Conservation (phyloP, 495 filamentous ascomycete species). For the Chlorociboria aeruginascens region DNA sequence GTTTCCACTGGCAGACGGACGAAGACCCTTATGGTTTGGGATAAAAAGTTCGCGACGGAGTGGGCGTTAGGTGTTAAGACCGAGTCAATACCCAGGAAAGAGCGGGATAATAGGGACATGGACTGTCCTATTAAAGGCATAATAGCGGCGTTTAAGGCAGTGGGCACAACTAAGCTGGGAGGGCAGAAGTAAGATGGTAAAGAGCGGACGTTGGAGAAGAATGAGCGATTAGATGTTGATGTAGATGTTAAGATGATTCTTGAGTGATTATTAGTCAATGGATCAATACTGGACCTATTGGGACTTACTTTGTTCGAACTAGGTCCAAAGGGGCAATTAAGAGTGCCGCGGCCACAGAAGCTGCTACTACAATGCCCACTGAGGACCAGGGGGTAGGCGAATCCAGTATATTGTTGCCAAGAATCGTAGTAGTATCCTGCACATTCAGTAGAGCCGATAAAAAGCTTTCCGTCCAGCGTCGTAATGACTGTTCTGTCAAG, state of each 20-base stretch:
- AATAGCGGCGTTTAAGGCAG: conserved; percentile 73
- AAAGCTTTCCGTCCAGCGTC: conserved; percentile 74
- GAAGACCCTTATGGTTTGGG: conserved; percentile 66
- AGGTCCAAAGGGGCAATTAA: conserved; percentile 80
- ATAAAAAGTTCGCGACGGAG: conserved; percentile 63
- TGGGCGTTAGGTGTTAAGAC: conserved; percentile 69
- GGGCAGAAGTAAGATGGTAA: conserved; percentile 71
- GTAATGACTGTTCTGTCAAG: conserved; percentile 70
- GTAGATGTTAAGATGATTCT: conserved; percentile 72
- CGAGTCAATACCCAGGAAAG: conserved; percentile 67
- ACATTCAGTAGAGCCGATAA: conserved; percentile 74
- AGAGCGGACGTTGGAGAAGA: conserved; percentile 52
- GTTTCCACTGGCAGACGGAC: conserved; percentile 85
- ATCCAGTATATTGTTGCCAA: conserved; percentile 33
- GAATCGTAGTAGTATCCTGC: conserved; percentile 56
- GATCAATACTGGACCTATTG: background rate
- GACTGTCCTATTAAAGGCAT: conserved; percentile 69
- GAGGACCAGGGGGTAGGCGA: conserved; percentile 62
- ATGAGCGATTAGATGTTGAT: conserved; percentile 57
- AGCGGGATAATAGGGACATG: conserved; percentile 70
- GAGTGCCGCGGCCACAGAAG: conserved; percentile 66
- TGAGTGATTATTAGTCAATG: conserved; percentile 1
- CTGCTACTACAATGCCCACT: conserved; percentile 68
- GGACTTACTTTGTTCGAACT: conserved; percentile 60
- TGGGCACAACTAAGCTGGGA: conserved; percentile 58